Evolutionary conservation across 208 protist species (phyloP).

Genomic region (Porcisia deanei): DNA sequence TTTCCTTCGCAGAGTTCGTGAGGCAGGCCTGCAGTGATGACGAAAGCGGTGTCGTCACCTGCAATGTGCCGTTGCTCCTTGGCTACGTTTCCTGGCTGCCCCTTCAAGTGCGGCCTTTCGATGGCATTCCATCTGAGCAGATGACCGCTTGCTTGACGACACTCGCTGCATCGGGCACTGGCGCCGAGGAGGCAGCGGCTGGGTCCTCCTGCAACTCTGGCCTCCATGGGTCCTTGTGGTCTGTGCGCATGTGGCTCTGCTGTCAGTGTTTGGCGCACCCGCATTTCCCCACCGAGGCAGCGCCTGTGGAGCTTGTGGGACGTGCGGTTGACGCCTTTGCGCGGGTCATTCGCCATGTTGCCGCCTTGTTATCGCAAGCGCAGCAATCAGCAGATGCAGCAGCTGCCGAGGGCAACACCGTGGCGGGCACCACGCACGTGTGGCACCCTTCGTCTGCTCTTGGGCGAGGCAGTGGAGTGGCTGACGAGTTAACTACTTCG

Average conservation of each 20-base stretch:
- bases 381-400: slow-evolving; percentile 13
- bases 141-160: slow-evolving; percentile 34
- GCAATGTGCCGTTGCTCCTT: slow-evolving; percentile 16
- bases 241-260: slow-evolving; percentile 46
- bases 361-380: slow-evolving; percentile 14
- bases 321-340: slow-evolving; percentile 49
- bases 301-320: slow-evolving; percentile 48
- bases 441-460: neutral
- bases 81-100: slow-evolving; percentile 36
- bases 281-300: slow-evolving; percentile 42
- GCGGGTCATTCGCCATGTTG: slow-evolving; percentile 38
- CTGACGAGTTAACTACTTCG: neutral
- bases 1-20: slow-evolving; percentile 15
- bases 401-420: neutral
- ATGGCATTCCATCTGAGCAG: slow-evolving; percentile 16
- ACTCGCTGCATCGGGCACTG: slow-evolving; percentile 13
- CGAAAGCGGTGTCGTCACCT: neutral
- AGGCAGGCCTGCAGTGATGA: neutral
- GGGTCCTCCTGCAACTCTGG: neutral
- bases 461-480: neutral
- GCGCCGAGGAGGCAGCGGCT: neutral
- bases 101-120: slow-evolving; percentile 45
- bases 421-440: neutral
- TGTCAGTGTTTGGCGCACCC: slow-evolving; percentile 54
- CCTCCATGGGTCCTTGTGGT: slow-evolving; percentile 1